Evolutionary conservation across 805 yeast genomes (phyloP).

Genomic region (Suhomyces pyralidae): DNA sequence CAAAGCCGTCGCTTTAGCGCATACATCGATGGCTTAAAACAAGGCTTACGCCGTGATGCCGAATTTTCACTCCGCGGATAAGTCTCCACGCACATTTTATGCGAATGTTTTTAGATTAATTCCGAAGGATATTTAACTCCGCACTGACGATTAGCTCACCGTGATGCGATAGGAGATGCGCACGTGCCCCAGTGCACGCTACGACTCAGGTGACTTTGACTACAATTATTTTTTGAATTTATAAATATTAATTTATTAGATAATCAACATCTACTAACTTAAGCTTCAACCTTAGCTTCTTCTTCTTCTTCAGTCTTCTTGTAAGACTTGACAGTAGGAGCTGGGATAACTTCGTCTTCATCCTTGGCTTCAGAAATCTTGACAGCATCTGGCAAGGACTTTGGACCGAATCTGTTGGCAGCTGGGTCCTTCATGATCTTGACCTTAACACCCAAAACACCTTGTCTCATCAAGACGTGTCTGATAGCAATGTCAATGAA

Average conservation of each 20-base stretch:
- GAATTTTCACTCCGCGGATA: background rate
- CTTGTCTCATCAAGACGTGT: constrained; percentile 99
- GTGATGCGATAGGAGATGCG: background rate
- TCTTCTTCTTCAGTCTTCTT: constrained; percentile 28
- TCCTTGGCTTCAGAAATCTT: constrained; percentile 92
- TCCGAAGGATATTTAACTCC: background rate
- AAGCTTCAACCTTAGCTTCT: constrained; percentile 22
- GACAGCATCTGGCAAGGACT: constrained; percentile 92
- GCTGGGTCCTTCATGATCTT: constrained; percentile 99
- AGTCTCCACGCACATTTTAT: background rate
- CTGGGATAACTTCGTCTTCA: constrained; percentile 70
- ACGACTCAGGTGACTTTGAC: background rate
- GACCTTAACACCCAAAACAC: constrained; percentile 99
- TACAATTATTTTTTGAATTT: background rate
- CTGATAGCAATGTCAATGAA: constrained; percentile 98
- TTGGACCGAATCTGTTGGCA: constrained; percentile 79
- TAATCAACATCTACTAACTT: constrained; percentile 1
- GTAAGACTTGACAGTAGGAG: constrained; percentile 83
- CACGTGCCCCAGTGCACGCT: background rate
- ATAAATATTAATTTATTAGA: constrained; percentile 3
- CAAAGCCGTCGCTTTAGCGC: background rate
- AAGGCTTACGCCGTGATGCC: background rate
- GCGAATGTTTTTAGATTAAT: background rate
- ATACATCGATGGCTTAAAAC: background rate
- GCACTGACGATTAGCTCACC: background rate